Evolutionary conservation across 768 basidiomycete genomes (phyloP).

Genomic region (Trametes maxima): DNA sequence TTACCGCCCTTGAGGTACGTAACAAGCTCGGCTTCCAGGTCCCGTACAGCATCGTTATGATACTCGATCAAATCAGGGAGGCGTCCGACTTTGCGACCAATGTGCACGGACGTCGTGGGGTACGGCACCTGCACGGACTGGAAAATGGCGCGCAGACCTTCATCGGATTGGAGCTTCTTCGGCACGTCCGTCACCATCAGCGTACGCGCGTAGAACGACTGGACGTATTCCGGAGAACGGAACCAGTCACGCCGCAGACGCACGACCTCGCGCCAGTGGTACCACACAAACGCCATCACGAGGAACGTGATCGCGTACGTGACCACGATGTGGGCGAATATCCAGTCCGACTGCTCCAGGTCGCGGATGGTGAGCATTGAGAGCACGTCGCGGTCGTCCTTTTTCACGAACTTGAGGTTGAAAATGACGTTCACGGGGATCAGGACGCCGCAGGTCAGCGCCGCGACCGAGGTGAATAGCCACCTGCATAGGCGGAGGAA

Average conservation of each 20-base stretch:
- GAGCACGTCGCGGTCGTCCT: slow-evolving; percentile 58
- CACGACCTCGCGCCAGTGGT: slow-evolving; percentile 80
- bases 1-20: slow-evolving; percentile 85
- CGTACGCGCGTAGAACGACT: slow-evolving; percentile 93
- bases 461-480: slow-evolving; percentile 65
- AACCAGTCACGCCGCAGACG: slow-evolving; percentile 84
- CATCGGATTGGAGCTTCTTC: slow-evolving; percentile 81
- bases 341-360: slow-evolving; percentile 58
- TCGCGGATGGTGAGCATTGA: slow-evolving; percentile 88
- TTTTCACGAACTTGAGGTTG: slow-evolving; percentile 69
- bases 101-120: slow-evolving; percentile 88
- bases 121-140: slow-evolving; percentile 74
- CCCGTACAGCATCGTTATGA: slow-evolving; percentile 92
- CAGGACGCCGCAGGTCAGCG: slow-evolving; percentile 69
- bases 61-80: slow-evolving; percentile 90
- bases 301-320: slow-evolving; percentile 80
- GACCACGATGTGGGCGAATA: slow-evolving; percentile 84
- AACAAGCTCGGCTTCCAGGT: slow-evolving; percentile 88
- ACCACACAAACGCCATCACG: slow-evolving; percentile 70
- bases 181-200: slow-evolving; percentile 80
- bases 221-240: slow-evolving; percentile 83
- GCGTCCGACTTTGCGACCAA: slow-evolving; percentile 83
- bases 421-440: slow-evolving; percentile 87
- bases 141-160: slow-evolving; percentile 79
- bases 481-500: slow-evolving; percentile 85